Conservation (phyloP, 73 alveolate genomes). For the Durusdinium trenchii region DNA sequence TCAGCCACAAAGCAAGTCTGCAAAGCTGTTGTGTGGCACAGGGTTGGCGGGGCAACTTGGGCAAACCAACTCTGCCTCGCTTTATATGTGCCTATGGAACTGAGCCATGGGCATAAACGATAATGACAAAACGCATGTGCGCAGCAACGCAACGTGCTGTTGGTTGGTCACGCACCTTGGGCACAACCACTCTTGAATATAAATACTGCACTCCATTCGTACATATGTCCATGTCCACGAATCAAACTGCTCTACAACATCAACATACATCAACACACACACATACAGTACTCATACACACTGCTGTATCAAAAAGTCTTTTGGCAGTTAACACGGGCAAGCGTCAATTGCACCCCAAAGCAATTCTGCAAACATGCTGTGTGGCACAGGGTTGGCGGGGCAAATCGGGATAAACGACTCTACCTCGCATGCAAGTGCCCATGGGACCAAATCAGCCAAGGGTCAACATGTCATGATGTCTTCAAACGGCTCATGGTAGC, state of each 20-base stretch:
- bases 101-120: too few species aligned
- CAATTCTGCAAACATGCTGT: slow-evolving; percentile 17
- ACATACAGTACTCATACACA: too few species aligned
- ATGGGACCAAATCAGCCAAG: background rate
- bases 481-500: slow-evolving; percentile 46
- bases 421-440: slow-evolving; percentile 10
- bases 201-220: too few species aligned
- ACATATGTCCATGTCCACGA: too few species aligned
- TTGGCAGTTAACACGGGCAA: slow-evolving; percentile 16
- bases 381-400: slow-evolving; percentile 37
- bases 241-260: background rate
- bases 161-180: too few species aligned
- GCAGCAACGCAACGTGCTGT: too few species aligned
- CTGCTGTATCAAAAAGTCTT: background rate
- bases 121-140: too few species aligned
- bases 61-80: background rate
- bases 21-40: background rate
- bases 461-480: background rate
- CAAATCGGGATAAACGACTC: background rate
- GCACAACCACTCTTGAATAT: too few species aligned
- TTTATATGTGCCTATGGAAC: background rate
- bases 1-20: slow-evolving; percentile 25
- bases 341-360: slow-evolving; percentile 50
- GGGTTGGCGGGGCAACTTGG: background rate
- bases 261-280: background rate